Evolutionary conservation across 345 rosid genomes (phyloP).

Genomic region (Toxicodendron radicans): DNA sequence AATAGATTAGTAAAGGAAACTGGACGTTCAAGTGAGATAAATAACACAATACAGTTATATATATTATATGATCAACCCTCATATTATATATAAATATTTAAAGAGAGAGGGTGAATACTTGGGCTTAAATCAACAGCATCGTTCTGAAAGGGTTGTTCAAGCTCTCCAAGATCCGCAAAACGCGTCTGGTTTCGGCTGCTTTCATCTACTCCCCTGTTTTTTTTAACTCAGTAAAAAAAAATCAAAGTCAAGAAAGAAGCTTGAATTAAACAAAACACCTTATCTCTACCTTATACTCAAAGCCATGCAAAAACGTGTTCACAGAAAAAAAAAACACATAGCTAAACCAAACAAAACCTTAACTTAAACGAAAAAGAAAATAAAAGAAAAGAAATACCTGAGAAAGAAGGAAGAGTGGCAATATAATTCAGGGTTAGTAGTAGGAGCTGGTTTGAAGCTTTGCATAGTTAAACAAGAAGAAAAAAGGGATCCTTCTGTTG

Average conservation of each 20-base stretch:
- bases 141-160: slow-evolving; percentile 72
- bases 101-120: slow-evolving; percentile 43
- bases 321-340: not conserved
- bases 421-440: slow-evolving; percentile 55
- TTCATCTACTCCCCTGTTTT: slow-evolving; percentile 48
- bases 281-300: slow-evolving; percentile 2
- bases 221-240: slow-evolving; percentile 9
- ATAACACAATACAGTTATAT: no score
- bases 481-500: not conserved
- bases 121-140: slow-evolving; percentile 75
- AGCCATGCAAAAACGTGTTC: slow-evolving; percentile 12
- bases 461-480: slow-evolving; percentile 44
- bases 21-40: not conserved
- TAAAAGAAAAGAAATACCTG: slow-evolving; percentile 41
- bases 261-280: not conserved
- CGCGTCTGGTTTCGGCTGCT: slow-evolving; percentile 39
- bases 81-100: not conserved
- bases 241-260: not conserved
- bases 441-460: slow-evolving; percentile 64
- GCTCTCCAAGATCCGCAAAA: slow-evolving; percentile 70
- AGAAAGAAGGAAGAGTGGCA: slow-evolving; percentile 65
- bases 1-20: slow-evolving; percentile 7
- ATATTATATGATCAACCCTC: not conserved
- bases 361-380: not conserved
- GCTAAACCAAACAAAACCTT: not conserved